Evolutionary conservation across 192 early-diverging fungal genomes (phyloP).

Genomic region (Linnemannia hyalina): DNA sequence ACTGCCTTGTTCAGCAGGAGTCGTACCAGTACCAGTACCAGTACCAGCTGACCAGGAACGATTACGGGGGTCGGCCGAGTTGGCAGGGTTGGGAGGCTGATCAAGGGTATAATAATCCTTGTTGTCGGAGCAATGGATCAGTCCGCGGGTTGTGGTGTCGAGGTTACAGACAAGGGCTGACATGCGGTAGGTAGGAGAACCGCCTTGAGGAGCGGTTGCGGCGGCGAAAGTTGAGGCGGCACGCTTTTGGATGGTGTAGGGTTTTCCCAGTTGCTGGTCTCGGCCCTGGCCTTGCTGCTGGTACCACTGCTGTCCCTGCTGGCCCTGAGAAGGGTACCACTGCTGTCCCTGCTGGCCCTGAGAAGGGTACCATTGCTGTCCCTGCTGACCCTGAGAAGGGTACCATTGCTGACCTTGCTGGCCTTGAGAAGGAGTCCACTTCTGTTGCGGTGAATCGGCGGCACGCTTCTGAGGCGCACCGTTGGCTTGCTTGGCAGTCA

Average conservation of each 20-base stretch:
- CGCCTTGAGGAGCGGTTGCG: background rate
- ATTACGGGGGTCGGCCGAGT: background rate
- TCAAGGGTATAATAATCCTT: background rate
- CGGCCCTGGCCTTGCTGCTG: background rate
- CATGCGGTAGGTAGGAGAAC: background rate
- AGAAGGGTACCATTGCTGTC: background rate
- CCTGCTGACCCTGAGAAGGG: background rate
- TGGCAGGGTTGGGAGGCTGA: background rate
- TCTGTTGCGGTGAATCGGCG: background rate
- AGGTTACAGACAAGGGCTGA: background rate
- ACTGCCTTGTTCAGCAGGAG: background rate
- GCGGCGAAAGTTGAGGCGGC: background rate
- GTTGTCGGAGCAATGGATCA: background rate
- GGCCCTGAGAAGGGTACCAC: too few relatives aligned
- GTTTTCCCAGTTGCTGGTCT: background rate
- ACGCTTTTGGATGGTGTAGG: conserved; percentile 1
- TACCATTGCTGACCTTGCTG: background rate
- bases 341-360: background rate
- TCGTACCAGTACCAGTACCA: background rate
- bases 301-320: background rate
- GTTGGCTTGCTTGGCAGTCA: background rate
- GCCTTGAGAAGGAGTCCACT: background rate
- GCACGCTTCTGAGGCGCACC: background rate
- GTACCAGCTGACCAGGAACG: background rate
- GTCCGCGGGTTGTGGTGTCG: background rate